These are phyloP conservation scores for Pelagomonas calceolata DNA, from an alignment of 108 stramenopile species.

Conservation along the genomic window DNA sequence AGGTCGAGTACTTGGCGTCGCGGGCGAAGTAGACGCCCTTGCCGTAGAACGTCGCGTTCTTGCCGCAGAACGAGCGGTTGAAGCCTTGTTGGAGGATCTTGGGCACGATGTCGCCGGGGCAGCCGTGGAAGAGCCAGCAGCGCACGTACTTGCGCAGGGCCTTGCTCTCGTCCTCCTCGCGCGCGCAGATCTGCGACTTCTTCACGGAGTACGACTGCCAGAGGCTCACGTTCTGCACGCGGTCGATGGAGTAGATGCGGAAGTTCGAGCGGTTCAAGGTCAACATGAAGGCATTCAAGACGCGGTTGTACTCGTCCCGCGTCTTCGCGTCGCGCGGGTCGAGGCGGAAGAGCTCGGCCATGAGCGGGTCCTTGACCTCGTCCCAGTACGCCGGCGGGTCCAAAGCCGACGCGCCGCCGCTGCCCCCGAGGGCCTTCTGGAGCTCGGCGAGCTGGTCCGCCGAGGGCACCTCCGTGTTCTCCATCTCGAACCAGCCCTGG, in stretches of 20 bases:
- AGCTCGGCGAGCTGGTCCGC: too few species aligned
- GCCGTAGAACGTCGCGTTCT: conserved; percentile 5
- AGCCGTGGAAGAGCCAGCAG: conserved; percentile 10
- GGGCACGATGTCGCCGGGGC: not conserved
- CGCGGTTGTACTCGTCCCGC: too few species aligned
- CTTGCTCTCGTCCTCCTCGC: not conserved
- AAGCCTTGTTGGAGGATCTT: conserved; percentile 13
- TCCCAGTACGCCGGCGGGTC: too few species aligned
- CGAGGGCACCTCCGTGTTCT: too few species aligned
- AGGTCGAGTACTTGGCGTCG: conserved; percentile 7
- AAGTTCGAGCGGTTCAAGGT: too few species aligned
- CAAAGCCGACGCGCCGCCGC: too few species aligned
- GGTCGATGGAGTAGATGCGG: not conserved
- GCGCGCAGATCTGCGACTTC: not conserved
- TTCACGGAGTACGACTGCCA: conserved; percentile 15
- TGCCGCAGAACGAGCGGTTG: conserved; percentile 10
- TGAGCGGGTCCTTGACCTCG: too few species aligned
- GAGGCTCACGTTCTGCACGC: conserved; percentile 5
- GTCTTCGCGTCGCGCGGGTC: too few species aligned
- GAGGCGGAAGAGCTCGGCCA: too few species aligned
- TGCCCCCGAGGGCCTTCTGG: too few species aligned
- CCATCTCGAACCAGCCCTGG: too few species aligned
- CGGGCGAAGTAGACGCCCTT: conserved; percentile 17
- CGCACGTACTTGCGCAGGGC: not conserved
- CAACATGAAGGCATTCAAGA: too few species aligned